These are phyloP conservation scores for Pseudocercospora cruenta DNA, from an alignment of 2,329 filamentous ascomycete genomes.

Conservation along the genomic window DNA sequence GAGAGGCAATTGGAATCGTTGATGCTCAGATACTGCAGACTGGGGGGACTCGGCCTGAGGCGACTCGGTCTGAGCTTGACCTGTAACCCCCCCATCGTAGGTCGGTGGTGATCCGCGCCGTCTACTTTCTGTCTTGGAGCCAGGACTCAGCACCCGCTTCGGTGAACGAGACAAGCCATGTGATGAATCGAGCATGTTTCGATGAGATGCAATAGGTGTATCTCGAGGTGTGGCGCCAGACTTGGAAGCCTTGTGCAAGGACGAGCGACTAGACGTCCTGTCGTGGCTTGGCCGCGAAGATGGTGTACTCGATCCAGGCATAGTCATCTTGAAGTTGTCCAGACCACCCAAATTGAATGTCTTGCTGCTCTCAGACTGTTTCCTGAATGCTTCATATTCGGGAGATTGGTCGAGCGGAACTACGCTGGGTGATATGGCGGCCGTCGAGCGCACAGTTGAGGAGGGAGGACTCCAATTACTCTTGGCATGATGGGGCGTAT, in stretches of 20 bases:
- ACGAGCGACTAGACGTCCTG: conserved; percentile 28
- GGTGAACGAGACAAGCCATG: conserved; percentile 45
- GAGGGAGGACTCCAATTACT: conserved; percentile 76
- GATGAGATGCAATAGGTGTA: conserved; percentile 40
- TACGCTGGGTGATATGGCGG: conserved; percentile 68
- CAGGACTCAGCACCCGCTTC: conserved; percentile 53
- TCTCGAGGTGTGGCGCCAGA: conserved; percentile 44
- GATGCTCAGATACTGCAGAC: conserved; percentile 19
- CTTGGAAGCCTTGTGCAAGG: conserved; percentile 27
- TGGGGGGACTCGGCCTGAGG: conserved; percentile 38
- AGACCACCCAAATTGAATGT: conserved; percentile 48
- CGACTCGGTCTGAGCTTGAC: conserved; percentile 21
- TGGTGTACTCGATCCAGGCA: conserved; percentile 21
- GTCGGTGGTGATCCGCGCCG: conserved; percentile 52
- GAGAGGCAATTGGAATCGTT: conserved; percentile 36
- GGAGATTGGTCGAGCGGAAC: conserved; percentile 75
- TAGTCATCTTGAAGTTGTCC: conserved; percentile 44
- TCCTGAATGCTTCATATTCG: conserved; percentile 79
- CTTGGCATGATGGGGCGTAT: conserved; percentile 57
- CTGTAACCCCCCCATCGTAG: conserved; percentile 10
- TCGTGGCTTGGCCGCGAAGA: conserved; percentile 23
- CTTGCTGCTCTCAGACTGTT: conserved; percentile 68
- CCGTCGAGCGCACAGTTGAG: conserved; percentile 71
- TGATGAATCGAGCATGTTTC: conserved; percentile 32
- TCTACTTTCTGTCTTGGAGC: conserved; percentile 47